Conservation (phyloP, 2,329 filamentous ascomycete species). For the Penicillium italicum region DNA sequence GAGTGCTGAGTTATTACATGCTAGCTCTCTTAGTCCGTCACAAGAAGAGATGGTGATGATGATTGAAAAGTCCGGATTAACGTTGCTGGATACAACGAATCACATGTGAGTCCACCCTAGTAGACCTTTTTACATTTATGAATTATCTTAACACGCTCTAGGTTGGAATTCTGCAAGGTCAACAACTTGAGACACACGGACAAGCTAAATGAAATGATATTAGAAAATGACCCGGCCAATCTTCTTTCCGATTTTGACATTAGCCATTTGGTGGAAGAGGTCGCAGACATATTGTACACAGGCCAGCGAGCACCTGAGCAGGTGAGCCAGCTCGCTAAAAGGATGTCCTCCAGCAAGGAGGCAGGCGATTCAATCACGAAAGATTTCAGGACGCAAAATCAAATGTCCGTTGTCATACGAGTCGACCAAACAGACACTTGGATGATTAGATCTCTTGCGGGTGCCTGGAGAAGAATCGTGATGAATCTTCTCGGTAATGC, state of each 20-base stretch:
- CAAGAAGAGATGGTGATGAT: slow-evolving; percentile 47
- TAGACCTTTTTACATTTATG: not conserved
- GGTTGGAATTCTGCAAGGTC: slow-evolving; percentile 37
- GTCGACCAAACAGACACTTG: slow-evolving; percentile 29
- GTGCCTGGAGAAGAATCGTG: slow-evolving; percentile 35
- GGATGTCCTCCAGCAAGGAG: slow-evolving; percentile 30
- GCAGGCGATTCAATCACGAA: slow-evolving; percentile 30
- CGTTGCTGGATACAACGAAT: slow-evolving; percentile 49
- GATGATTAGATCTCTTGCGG: slow-evolving; percentile 28
- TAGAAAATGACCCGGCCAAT: slow-evolving; percentile 15
- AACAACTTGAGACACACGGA: slow-evolving; percentile 27
- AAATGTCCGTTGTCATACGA: slow-evolving; percentile 29
- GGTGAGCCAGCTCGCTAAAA: slow-evolving; percentile 11
- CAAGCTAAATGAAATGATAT: slow-evolving; percentile 33
- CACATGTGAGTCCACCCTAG: slow-evolving; percentile 25
- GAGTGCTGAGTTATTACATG: slow-evolving; percentile 49
- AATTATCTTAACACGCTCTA: slow-evolving; percentile 11
- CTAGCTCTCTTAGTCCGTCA: slow-evolving; percentile 40
- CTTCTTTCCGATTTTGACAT: slow-evolving; percentile 33
- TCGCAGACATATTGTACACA: slow-evolving; percentile 29
- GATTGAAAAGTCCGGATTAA: slow-evolving; percentile 51
- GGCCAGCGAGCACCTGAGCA: slow-evolving; percentile 23
- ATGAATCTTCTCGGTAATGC: slow-evolving; percentile 40
- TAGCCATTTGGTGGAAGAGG: slow-evolving; percentile 31
- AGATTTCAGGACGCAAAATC: not conserved